phyloP scores from a whole-genome alignment of 441 rosid genomes.

The Euphorbia celastroides region DNA sequence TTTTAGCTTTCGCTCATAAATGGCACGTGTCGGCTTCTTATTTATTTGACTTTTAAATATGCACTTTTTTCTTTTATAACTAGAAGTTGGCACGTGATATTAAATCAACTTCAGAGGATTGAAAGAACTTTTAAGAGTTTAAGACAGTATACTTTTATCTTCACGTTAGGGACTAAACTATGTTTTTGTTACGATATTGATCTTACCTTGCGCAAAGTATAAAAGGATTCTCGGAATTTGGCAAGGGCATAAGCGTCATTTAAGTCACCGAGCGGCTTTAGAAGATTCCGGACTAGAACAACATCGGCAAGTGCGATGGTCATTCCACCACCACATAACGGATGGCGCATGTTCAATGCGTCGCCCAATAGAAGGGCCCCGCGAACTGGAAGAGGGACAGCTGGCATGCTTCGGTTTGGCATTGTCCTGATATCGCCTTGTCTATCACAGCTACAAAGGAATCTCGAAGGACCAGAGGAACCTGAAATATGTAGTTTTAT shows the following conservation, averaged over 20 bases:
- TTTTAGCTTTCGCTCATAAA: no score
- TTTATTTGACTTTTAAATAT: no score
- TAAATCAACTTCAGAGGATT: no score
- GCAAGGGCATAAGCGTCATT: slow-evolving; percentile 58
- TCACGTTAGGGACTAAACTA: no score
- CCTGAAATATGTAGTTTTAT: slow-evolving; percentile 26
- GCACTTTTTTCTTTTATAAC: no score
- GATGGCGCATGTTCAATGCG: slow-evolving; percentile 97
- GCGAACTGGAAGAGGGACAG: slow-evolving; percentile 68
- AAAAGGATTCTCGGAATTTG: slow-evolving; percentile 83
- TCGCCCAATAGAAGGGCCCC: slow-evolving; percentile 92
- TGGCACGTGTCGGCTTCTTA: no score
- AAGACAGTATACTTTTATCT: no score
- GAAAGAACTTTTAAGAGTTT: no score
- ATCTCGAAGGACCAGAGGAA: slow-evolving; percentile 57
- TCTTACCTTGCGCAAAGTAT: slow-evolving; percentile 80
- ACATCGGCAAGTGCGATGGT: slow-evolving; percentile 81
- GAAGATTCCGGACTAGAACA: slow-evolving; percentile 68
- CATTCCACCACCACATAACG: slow-evolving; percentile 94
- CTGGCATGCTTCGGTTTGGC: slow-evolving; percentile 97
- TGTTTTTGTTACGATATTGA: no score
- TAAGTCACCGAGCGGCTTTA: slow-evolving; percentile 62
- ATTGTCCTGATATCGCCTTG: slow-evolving; percentile 72
- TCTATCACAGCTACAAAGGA: slow-evolving; percentile 65
- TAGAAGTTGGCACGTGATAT: no score